Percentiles rank a stretch among this genome's conserved stretches.
phyloP scores from a whole-genome alignment of 164 flowering plant genomes.

The Vitis rupestris region DNA sequence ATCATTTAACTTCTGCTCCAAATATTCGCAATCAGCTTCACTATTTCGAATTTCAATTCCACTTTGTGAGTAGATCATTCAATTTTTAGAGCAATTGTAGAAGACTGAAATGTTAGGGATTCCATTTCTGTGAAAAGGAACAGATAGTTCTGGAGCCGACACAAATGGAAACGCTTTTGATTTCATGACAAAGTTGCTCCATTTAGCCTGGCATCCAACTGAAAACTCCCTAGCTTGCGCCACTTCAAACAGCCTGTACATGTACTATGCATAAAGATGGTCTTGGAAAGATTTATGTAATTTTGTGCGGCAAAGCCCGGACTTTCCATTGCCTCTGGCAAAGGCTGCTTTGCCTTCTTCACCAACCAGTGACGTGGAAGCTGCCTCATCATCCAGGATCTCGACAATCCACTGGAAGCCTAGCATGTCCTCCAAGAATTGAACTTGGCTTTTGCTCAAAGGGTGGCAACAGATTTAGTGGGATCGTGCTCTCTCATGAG shows the following conservation, averaged over 20 bases:
- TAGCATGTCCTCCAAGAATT: too few species aligned
- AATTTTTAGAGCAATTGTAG: too few species aligned
- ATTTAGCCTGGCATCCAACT: conserved; percentile 96
- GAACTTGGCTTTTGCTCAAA: too few species aligned
- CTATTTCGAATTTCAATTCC: too few species aligned
- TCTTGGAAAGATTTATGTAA: neutral
- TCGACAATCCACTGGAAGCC: neutral
- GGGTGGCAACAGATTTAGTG: too few species aligned
- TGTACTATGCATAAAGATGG: conserved; percentile 3
- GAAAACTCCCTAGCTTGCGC: conserved; percentile 88
- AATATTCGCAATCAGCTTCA: too few species aligned
- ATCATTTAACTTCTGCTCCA: too few species aligned
- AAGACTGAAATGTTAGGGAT: too few species aligned
- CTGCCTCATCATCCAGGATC: neutral
- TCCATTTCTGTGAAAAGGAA: conserved; percentile 37
- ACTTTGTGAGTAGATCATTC: too few species aligned
- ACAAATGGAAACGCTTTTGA: conserved; percentile 90
- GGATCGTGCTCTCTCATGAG: conserved; percentile 13
- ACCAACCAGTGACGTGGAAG: conserved; percentile 6
- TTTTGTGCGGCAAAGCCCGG: conserved; percentile 1
- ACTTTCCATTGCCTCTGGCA: neutral
- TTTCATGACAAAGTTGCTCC: conserved; percentile 90
- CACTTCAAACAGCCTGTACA: conserved; percentile 5
- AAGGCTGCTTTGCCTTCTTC: conserved; percentile 3
- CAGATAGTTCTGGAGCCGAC: conserved; percentile 71